Conservation (phyloP, 441 rosid genomes). For the Pelargonium australe region DNA sequence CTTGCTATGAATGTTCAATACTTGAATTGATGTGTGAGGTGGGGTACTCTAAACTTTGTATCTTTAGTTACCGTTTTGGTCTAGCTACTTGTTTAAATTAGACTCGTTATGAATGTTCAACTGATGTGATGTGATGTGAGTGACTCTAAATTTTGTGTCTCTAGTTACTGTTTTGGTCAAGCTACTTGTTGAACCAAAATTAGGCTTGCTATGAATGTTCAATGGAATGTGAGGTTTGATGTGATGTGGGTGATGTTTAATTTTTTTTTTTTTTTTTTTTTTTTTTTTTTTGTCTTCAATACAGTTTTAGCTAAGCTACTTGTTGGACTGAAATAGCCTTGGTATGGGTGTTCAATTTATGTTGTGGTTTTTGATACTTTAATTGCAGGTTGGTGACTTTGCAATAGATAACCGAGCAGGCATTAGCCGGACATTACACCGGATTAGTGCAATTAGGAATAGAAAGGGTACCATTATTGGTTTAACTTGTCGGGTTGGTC, state of each 20-base stretch:
- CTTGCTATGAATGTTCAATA: too few relatives aligned
- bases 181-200: too few relatives aligned
- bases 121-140: too few relatives aligned
- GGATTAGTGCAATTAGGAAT: conserved; percentile 77
- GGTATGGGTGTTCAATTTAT: neutral
- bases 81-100: too few relatives aligned
- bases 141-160: too few relatives aligned
- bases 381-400: conserved; percentile 73
- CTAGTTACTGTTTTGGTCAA: too few relatives aligned
- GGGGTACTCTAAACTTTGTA: too few relatives aligned
- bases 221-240: neutral
- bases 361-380: conserved; percentile 12
- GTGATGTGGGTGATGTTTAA: conserved; percentile 3
- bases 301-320: neutral
- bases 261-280: conserved; percentile 2
- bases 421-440: conserved; percentile 77
- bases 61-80: too few relatives aligned
- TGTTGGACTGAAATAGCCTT: neutral
- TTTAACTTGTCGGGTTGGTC: conserved; percentile 87
- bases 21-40: too few relatives aligned
- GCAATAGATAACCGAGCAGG: conserved; percentile 89
- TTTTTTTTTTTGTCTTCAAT: neutral
- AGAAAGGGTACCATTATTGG: conserved; percentile 73
- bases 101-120: too few relatives aligned
- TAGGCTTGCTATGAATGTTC: too few relatives aligned